These are phyloP conservation scores for Venturia effusa DNA, from an alignment of 2,329 filamentous ascomycete species.

Conservation along the genomic window DNA sequence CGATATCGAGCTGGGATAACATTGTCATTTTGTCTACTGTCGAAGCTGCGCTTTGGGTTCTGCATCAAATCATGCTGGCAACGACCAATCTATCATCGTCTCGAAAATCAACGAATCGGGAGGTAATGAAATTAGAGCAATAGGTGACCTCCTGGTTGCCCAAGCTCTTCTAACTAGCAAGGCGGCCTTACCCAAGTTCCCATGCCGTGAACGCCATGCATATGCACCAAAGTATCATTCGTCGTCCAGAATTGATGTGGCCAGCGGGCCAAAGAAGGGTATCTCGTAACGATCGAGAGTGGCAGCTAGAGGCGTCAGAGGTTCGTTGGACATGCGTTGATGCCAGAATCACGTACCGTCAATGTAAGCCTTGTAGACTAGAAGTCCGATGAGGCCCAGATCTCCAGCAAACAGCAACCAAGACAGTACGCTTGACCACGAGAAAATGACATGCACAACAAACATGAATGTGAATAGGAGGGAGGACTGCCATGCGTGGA, in stretches of 20 bases:
- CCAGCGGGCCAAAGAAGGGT: conserved; percentile 74
- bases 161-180: not conserved
- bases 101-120: not conserved
- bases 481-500: conserved; percentile 92
- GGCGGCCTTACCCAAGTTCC: not conserved
- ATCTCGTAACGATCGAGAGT: conserved; percentile 65
- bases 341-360: conserved; percentile 50
- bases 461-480: conserved; percentile 65
- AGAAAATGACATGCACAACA: conserved; percentile 74
- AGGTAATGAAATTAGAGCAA: not conserved
- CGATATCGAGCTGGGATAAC: no score
- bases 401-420: conserved; percentile 76
- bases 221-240: conserved; percentile 39
- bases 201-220: not conserved
- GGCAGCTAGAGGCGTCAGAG: conserved; percentile 38
- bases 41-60: not conserved
- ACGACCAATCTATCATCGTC: not conserved
- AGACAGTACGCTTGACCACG: conserved; percentile 72
- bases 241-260: conserved; percentile 83
- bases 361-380: conserved; percentile 69
- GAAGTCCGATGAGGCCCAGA: conserved; percentile 61
- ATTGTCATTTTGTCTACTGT: not conserved
- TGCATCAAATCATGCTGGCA: not conserved
- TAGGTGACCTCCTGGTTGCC: not conserved
- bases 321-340: conserved; percentile 12